Evolutionary conservation across 352 stramenopile genomes (phyloP).

Genomic region (Pythium periplocum): DNA sequence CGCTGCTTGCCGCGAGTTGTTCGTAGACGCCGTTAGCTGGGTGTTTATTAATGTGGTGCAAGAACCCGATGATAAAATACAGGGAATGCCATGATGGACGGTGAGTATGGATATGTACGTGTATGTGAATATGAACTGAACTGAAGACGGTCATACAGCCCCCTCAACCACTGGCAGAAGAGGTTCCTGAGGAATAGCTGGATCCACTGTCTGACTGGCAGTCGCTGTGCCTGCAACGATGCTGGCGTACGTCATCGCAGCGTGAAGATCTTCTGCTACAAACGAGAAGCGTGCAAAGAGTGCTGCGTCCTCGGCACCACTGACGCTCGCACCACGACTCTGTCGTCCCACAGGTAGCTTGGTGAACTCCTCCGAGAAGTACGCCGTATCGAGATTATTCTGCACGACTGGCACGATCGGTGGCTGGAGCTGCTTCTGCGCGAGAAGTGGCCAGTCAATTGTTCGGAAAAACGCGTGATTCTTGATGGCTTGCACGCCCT

Average conservation of each 20-base stretch:
- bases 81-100: too few species aligned
- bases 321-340: slow-evolving; percentile 31
- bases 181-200: too few species aligned
- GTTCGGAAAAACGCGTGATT: slow-evolving; percentile 91
- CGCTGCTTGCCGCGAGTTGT: slow-evolving; percentile 73
- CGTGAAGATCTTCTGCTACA: slow-evolving; percentile 43
- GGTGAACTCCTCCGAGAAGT: slow-evolving; percentile 93
- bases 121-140: too few species aligned
- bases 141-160: too few species aligned
- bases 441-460: slow-evolving; percentile 93
- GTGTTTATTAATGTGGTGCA: neutral
- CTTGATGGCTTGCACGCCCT: slow-evolving; percentile 95
- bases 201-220: neutral
- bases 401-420: slow-evolving; percentile 87
- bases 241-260: slow-evolving; percentile 35
- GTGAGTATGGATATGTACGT: too few species aligned
- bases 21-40: slow-evolving; percentile 29
- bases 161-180: too few species aligned
- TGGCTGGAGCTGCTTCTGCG: slow-evolving; percentile 87
- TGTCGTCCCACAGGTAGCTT: slow-evolving; percentile 48
- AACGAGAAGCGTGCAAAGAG: slow-evolving; percentile 77
- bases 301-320: slow-evolving; percentile 25
- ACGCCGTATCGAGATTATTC: slow-evolving; percentile 86
- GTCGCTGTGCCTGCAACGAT: slow-evolving; percentile 20
- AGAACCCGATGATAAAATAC: neutral